These are phyloP conservation scores for Gynandropsis gynandra DNA, from an alignment of 345 rosid genomes.

Conservation along the genomic window DNA sequence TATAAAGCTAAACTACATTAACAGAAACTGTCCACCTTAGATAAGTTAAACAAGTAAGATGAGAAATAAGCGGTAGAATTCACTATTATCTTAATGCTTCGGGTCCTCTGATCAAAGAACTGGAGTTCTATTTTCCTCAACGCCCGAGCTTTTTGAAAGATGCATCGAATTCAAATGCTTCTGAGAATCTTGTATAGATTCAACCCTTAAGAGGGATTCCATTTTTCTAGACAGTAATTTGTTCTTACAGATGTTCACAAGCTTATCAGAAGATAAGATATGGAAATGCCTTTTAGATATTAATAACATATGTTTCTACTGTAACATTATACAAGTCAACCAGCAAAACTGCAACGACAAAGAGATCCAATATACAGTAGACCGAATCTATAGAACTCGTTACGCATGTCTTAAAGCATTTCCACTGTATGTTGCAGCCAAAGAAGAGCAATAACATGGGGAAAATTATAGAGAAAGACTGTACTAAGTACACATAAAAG, in stretches of 20 bases:
- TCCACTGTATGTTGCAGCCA: not conserved
- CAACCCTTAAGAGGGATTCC: no score
- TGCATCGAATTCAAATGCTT: no score
- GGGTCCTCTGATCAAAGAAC: no score
- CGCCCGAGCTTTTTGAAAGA: not conserved
- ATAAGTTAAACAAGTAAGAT: not conserved
- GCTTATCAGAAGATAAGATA: slow-evolving; percentile 14
- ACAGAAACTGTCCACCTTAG: not conserved
- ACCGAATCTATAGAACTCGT: no score
- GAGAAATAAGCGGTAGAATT: no score
- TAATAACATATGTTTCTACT: slow-evolving; percentile 1
- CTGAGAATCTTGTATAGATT: no score
- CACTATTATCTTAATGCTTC: no score
- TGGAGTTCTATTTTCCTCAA: not conserved
- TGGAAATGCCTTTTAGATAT: no score
- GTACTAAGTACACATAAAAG: no score
- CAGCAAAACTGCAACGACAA: not conserved
- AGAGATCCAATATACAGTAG: slow-evolving; percentile 10
- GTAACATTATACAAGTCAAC: slow-evolving; percentile 18
- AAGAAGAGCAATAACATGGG: slow-evolving; percentile 37
- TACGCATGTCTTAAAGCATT: no score
- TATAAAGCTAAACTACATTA: not conserved
- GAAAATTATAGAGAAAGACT: slow-evolving; percentile 34
- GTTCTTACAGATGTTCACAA: not conserved
- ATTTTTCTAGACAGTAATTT: no score